Evolutionary conservation across 2,329 filamentous ascomycete genomes (phyloP), one percentile per base, ranked within the genome.

Genomic region (Furcasterigmium sp.): DNA sequence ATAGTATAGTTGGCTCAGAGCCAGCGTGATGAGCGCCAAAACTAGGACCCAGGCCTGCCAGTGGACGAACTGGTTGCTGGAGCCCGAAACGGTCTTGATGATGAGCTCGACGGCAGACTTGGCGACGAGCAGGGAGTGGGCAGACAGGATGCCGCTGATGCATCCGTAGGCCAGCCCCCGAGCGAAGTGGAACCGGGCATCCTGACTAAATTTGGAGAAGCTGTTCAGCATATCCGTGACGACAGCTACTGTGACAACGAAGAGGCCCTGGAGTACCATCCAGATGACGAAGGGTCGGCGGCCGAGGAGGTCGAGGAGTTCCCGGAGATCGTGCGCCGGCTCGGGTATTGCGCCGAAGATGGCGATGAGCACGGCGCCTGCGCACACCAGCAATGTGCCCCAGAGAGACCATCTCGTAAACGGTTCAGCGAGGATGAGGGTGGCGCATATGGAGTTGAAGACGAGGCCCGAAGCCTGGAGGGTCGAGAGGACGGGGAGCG

Each of bases 381-480:
- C 74, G 50, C 88, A 91, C 34, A 97, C 93, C 39, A 98, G 78
- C 41, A 93, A 56, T 2, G 93, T 98, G 29, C 93, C 93, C 56
- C 87, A 79, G 29, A 95, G 75, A n/a, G 91, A 96, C 77, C 90
- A 94, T 61, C 79, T 80, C 41, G 93, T 97, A 66, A 97, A 98
- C 5, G 91, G 88, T 65, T 98, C 91, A 57, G 86, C 84, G 38
- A 98, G 78, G 56, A 97, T 88, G 45, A 97, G 70, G 36, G 90
- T 94, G 48, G 93, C 93, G 74, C 94, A 95, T 64, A 97, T 89
- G 45, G 91, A 95, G 72, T 98, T 98, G 75, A 98, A 98, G 49
- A 98, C 93, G 43, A 98, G 76, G 36, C 93, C 93, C 4, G 91
- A 95, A 15, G 91, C 91, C 69, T 98, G 93, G 29, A 98, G 73